Base-by-base conservation (phyloP, 202 grass and related monocot genomes). In the Panicum hallii region DNA sequence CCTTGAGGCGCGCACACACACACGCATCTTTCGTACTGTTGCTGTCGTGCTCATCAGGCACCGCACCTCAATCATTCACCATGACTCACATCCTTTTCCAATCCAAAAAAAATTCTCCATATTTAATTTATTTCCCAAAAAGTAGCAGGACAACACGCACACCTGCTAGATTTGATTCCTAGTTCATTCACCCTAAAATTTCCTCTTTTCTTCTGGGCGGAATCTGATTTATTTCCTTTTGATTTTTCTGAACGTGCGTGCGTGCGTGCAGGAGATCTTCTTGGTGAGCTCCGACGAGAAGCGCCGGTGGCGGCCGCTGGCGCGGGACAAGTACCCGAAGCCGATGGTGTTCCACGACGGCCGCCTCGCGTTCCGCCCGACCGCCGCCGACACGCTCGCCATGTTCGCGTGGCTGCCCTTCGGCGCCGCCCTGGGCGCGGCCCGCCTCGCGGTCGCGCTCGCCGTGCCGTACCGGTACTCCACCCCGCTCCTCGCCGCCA, bases 341-440 rank as follows among this genome's bases (percentile, higher is more conserved):
- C 86, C 92, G 0, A 74, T 94, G 16, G 85, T 97, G 52, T 97
- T 97, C 84, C 94, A 97, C 87, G 94, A 97, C 63, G 92, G 92
- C n/a, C 82, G 92, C 12, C 82, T 97, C 10, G 88, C 87, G 11
- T 87, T 88, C 74, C 77, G 46, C 14, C 94, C 94, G 0, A 89
- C 94, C 34, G 81, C 82, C 6, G 11, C 76, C 78, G 0, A 40
- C 88, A 41, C 88, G 22, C 38, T 85, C 53, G 69, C 78, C 86
- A 85, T 97, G 82, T 85, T 97, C 81, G 3, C 75, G 1, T 97
- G 90, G 92, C 82, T 97, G 0, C 94, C 92, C 7, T 0, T 94
- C 0, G 92, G 81, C 7, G 1, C 76, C 4, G 5, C 12, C 22
- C 70, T 97, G 43, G 90, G 45, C 6, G 70, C 86, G 4, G 13